A percentile compares a stretch with the other conserved stretches of the same genome.
phyloP scores from a whole-genome alignment of 2,329 filamentous ascomycete species.

The Sporothrix curviconia region DNA sequence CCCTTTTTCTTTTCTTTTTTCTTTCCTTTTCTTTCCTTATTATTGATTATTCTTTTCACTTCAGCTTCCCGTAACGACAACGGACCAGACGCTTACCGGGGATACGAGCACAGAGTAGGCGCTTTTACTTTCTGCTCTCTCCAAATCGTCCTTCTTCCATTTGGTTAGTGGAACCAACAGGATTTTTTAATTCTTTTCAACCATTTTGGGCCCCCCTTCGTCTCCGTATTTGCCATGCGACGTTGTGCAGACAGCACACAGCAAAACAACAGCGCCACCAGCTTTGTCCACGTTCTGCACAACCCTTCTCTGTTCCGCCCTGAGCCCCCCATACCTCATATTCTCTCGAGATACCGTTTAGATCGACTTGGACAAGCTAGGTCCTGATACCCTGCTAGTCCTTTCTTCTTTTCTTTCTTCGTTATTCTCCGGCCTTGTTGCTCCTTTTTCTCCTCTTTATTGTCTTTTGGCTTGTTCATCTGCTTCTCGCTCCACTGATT shows the following conservation, averaged over 20 bases:
- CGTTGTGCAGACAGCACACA: neutral
- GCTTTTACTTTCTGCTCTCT: neutral
- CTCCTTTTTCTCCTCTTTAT: neutral
- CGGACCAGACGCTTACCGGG: neutral
- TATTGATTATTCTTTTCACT: too few relatives aligned
- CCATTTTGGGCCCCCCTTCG: neutral
- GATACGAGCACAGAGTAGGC: too few relatives aligned
- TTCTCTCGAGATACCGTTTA: neutral
- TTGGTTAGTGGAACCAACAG: too few relatives aligned
- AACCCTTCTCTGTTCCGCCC: neutral
- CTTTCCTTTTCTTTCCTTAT: too few relatives aligned
- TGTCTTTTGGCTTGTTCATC: neutral
- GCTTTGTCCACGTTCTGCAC: neutral
- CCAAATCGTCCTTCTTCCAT: neutral
- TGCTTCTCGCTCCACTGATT: conserved; percentile 2
- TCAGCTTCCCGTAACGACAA: too few relatives aligned
- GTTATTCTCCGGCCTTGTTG: too few relatives aligned
- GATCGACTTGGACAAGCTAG: neutral
- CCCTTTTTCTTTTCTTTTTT: too few relatives aligned
- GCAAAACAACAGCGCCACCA: neutral
- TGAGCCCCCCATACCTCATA: neutral
- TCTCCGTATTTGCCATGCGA: neutral
- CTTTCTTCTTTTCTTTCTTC: neutral
- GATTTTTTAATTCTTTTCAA: too few relatives aligned
- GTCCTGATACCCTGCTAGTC: neutral